Percentiles rank a stretch among this genome's conserved stretches.
Conservation (phyloP, 2,329 filamentous ascomycete genomes). For the Fusarium agapanthi region DNA sequence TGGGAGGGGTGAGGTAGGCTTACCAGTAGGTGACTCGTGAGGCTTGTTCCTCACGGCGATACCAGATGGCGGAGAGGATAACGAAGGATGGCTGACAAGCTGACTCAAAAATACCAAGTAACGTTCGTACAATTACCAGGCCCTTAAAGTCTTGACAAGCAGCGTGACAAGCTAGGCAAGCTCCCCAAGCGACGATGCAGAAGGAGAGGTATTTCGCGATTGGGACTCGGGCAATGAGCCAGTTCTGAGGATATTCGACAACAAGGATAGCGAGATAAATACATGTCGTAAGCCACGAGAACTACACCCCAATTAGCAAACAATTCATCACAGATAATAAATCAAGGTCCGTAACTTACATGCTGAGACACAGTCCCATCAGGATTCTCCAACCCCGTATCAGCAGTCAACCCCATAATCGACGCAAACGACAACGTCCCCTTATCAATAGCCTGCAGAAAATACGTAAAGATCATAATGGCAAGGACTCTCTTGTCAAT, state of each 20-base stretch:
- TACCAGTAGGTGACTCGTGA: constrained; percentile 74
- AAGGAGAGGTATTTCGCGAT: constrained; percentile 73
- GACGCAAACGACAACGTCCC: constrained; percentile 71
- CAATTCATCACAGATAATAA: accelerated
- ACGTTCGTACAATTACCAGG: constrained; percentile 67
- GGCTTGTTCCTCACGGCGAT: constrained; percentile 73
- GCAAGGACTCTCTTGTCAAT: constrained; percentile 74
- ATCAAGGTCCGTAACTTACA: neutral
- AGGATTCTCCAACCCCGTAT: constrained; percentile 56
- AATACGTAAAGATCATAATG: constrained; percentile 79
- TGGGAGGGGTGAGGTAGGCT: accelerated
- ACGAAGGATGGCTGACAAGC: constrained; percentile 75
- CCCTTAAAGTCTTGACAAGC: constrained; percentile 68
- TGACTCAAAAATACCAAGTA: constrained; percentile 77
- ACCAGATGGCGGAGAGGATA: constrained; percentile 75
- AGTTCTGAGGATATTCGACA: constrained; percentile 77
- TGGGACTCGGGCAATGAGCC: constrained; percentile 66
- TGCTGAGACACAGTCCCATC: constrained; percentile 40
- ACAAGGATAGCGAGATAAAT: constrained; percentile 77
- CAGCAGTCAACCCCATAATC: constrained; percentile 67
- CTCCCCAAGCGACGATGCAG: constrained; percentile 72
- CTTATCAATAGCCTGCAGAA: constrained; percentile 75
- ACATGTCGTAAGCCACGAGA: constrained; percentile 74
- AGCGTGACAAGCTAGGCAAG: constrained; percentile 65
- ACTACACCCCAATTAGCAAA: neutral